These are phyloP conservation scores for Trichoderma atroviride DNA, from an alignment of 2,329 filamentous ascomycete species.

Conservation along the genomic window DNA sequence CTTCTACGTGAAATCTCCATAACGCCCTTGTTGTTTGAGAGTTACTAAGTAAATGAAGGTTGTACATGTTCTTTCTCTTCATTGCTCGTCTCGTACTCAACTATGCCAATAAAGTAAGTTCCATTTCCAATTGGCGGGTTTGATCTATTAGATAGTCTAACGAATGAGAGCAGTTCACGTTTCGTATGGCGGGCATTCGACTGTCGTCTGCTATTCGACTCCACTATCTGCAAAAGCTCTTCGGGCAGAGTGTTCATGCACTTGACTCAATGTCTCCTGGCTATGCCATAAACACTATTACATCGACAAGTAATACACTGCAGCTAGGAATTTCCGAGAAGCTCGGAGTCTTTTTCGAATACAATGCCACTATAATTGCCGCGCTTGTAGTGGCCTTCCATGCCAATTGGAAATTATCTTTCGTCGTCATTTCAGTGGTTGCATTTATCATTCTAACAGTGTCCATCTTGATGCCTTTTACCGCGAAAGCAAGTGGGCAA, in stretches of 20 bases:
- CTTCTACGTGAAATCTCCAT: not conserved
- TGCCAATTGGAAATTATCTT: conserved; percentile 60
- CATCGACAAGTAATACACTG: conserved; percentile 63
- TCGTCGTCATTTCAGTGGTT: conserved; percentile 60
- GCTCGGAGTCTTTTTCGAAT: conserved; percentile 61
- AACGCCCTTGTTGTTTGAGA: not conserved
- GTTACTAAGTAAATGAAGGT: not conserved
- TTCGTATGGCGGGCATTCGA: conserved; percentile 63
- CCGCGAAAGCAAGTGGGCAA: conserved; percentile 49
- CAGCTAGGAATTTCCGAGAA: conserved; percentile 68
- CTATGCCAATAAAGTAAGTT: not conserved
- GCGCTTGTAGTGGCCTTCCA: conserved; percentile 58
- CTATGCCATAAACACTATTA: conserved; percentile 64
- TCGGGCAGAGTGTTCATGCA: conserved; percentile 67
- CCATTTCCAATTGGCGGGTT: not conserved
- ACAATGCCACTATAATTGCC: conserved; percentile 53
- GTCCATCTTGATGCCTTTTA: conserved; percentile 54
- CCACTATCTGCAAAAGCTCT: conserved; percentile 64
- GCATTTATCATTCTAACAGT: conserved; percentile 58
- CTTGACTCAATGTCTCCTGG: conserved; percentile 67
- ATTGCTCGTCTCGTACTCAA: not conserved
- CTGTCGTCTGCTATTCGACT: conserved; percentile 65
- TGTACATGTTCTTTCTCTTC: not conserved
- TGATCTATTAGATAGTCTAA: not conserved
- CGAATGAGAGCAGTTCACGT: conserved; percentile 54